These are phyloP conservation scores for Tuber aestivum DNA, from an alignment of 495 filamentous ascomycete species.

Conservation along the genomic window DNA sequence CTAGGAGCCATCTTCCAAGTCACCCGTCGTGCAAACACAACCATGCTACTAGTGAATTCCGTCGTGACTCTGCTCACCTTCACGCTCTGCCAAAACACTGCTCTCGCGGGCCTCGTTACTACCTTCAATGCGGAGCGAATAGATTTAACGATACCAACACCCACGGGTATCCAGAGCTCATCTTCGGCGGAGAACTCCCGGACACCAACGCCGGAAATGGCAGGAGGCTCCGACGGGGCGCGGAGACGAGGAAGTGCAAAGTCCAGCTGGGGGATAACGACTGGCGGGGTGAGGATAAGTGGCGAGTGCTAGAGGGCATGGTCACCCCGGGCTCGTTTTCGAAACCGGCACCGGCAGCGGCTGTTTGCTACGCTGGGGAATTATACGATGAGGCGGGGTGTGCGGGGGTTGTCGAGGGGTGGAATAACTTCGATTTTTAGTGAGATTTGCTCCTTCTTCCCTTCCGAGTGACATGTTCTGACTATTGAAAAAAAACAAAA, in stretches of 20 bases:
- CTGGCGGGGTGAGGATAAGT: conserved; percentile 46
- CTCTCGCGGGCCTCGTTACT: too few species aligned
- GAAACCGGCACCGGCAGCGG: conserved; percentile 50
- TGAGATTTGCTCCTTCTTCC: conserved; percentile 1
- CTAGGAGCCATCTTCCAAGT: too few species aligned
- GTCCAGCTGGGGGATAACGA: conserved; percentile 45
- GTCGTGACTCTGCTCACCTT: too few species aligned
- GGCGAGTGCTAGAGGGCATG: conserved; percentile 46
- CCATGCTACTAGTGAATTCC: too few species aligned
- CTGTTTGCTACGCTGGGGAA: conserved; percentile 51
- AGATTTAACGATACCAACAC: too few species aligned
- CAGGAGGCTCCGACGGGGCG: too few species aligned
- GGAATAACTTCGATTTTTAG: conserved; percentile 30
- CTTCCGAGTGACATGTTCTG: neutral
- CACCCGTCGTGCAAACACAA: too few species aligned
- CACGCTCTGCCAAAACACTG: too few species aligned
- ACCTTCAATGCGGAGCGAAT: too few species aligned
- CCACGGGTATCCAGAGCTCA: too few species aligned
- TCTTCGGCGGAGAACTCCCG: too few species aligned
- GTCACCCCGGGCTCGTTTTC: conserved; percentile 49
- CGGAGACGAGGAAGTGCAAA: conserved; percentile 44
- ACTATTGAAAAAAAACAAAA: neutral
- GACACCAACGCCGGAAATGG: too few species aligned
- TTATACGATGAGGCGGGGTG: conserved; percentile 48
- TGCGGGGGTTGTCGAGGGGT: conserved; percentile 11